Conservation (phyloP, 1,284 basidiomycete species). For the Ustilago cynodontis region DNA sequence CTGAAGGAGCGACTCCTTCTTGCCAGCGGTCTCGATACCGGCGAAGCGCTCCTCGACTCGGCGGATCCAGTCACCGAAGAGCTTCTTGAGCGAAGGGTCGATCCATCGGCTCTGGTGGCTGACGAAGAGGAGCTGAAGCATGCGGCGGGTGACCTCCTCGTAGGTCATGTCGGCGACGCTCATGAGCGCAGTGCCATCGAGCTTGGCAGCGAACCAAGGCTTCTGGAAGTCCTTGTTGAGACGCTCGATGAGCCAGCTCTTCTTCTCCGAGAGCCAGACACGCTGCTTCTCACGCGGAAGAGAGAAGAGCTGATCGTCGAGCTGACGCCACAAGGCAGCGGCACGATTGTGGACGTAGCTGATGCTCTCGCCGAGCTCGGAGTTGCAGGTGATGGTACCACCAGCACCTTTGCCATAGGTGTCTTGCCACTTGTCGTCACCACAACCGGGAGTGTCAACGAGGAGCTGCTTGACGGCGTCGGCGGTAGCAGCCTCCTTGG, state of each 20-base stretch:
- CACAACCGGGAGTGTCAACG: conserved; percentile 91
- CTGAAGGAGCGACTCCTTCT: conserved; percentile 73
- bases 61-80: conserved; percentile 96
- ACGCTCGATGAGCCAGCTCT: conserved; percentile 88
- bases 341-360: conserved; percentile 91
- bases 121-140: conserved; percentile 94
- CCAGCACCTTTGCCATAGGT: conserved; percentile 90
- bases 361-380: conserved; percentile 97
- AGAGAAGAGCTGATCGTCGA: conserved; percentile 89
- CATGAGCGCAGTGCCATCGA: conserved; percentile 76
- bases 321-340: conserved; percentile 98
- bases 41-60: conserved; percentile 86
- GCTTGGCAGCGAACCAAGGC: conserved; percentile 69
- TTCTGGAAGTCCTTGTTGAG: conserved; percentile 96
- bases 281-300: conserved; percentile 93
- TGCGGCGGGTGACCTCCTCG: conserved; percentile 90
- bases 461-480: conserved; percentile 96
- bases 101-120: conserved; percentile 92
- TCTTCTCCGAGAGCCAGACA: conserved; percentile 87
- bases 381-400: conserved; percentile 94
- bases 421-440: conserved; percentile 91
- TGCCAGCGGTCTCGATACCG: conserved; percentile 58
- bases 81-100: conserved; percentile 90
- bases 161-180: conserved; percentile 98
- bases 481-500: conserved; percentile 95